phyloP scores from a whole-genome alignment of 2,329 filamentous ascomycete genomes.

The Lachnellula cervina region DNA sequence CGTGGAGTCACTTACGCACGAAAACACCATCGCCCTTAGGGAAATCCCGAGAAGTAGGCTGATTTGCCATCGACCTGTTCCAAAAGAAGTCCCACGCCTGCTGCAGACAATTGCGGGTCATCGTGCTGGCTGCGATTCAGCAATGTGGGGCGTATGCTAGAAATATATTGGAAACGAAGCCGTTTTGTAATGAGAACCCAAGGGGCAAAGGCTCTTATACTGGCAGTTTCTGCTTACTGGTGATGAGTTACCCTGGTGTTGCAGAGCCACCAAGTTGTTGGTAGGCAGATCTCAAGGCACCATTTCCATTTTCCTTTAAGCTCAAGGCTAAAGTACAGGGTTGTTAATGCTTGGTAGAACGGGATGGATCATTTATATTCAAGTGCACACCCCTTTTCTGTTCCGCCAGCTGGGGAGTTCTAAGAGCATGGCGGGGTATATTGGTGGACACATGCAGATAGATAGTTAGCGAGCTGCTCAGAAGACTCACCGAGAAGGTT shows the following conservation, averaged over 20 bases:
- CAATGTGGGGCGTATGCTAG: neutral
- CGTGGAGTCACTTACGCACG: neutral
- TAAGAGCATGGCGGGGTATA: no score
- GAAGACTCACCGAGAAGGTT: neutral
- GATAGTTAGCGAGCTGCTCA: neutral
- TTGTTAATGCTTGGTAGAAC: neutral
- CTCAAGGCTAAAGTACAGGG: neutral
- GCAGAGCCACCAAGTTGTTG: no score
- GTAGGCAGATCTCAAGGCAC: neutral
- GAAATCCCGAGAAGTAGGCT: neutral
- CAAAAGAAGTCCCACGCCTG: neutral
- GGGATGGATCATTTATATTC: neutral
- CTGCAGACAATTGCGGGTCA: neutral
- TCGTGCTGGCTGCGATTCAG: neutral
- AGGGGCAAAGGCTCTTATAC: no score
- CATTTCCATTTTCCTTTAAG: neutral
- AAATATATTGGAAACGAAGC: neutral
- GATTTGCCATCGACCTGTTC: neutral
- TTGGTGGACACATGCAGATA: neutral
- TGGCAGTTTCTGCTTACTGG: no score
- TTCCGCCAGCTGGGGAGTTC: no score
- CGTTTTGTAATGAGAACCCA: no score
- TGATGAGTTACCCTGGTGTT: neutral
- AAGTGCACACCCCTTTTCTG: neutral
- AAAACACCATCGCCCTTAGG: neutral